Evolutionary conservation across 1,284 basidiomycete species (phyloP), one percentile per base, ranked within the genome.

Genomic region (Ustilago shanxiensis): DNA sequence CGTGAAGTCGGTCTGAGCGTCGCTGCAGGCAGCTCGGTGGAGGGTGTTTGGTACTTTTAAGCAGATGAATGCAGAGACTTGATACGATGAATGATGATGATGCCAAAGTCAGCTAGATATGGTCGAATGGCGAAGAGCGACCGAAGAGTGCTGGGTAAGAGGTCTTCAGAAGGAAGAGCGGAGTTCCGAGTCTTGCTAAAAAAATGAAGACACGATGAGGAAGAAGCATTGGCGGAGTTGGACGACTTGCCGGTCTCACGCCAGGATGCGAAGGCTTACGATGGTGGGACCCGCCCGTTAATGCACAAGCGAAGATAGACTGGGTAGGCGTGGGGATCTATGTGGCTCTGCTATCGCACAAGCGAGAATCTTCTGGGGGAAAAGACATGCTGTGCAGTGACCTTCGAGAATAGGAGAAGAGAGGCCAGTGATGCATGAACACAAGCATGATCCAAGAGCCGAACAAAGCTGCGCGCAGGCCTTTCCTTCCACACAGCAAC

Each of bases 161-260:
- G 26, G 29, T 54, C 22, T 20, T 56, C 41, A 44, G 41, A 28
- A 47, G n/a, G 11, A 57, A 13, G 47, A 51, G 47, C 57, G 57
- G 57, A 59, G 31, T 59, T 39, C 57, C 57, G 57, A 59, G 33
- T 18, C 47, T 14, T 18, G 22, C 28, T 31, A 33, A n/a, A 50
- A 16, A n/a, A 39, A 28, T n/a, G n/a, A 37, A 29, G 33, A 11
- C 35, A 54, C 52, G 22, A 35, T 20, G 35, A 54, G 52, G 31
- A 37, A 14, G 20, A 49, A 49, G 2, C 13, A 10, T 28, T 8
- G 39, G 22, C 54, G 54, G 54, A 45, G 54, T 45, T 56, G 54
- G 39, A 11, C 54, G 52, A 54, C 52, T 54, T 35, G 51, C 28
- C 51, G 51, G 28, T 52, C 53, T 37, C 13, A 55, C 20, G 11